A percentile compares a stretch with the other conserved stretches of the same genome.
Conservation (phyloP, 345 rosid species). For the Iberis pinnata region DNA sequence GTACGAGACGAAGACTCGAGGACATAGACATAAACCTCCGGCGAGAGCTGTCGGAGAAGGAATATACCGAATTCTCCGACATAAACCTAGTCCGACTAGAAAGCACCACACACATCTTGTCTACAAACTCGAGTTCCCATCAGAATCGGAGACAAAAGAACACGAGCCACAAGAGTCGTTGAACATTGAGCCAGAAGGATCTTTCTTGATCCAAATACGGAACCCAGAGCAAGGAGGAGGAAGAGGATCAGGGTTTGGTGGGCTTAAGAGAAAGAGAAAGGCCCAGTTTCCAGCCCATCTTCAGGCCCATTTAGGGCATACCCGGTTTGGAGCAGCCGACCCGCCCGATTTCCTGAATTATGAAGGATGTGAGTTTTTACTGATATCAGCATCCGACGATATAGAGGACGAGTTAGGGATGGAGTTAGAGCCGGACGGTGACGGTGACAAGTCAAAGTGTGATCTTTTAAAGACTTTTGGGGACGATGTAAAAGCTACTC, state of each 20-base stretch:
- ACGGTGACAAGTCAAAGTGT: slow-evolving; percentile 39
- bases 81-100: slow-evolving; percentile 34
- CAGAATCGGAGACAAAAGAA: slow-evolving; percentile 18
- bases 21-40: slow-evolving; percentile 39
- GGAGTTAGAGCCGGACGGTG: slow-evolving; percentile 42
- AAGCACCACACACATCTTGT: slow-evolving; percentile 60
- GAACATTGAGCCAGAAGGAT: slow-evolving; percentile 58
- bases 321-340: slow-evolving; percentile 43
- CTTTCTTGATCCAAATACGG: slow-evolving; percentile 59
- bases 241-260: slow-evolving; percentile 34
- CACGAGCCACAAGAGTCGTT: slow-evolving; percentile 60
- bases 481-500: slow-evolving; percentile 35
- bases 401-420: slow-evolving; percentile 57
- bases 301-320: slow-evolving; percentile 48
- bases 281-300: slow-evolving; percentile 64
- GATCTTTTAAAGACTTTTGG: slow-evolving; percentile 55
- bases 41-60: slow-evolving; percentile 77
- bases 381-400: slow-evolving; percentile 63
- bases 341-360: slow-evolving; percentile 64
- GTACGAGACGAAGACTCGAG: slow-evolving; percentile 56
- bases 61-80: slow-evolving; percentile 58
- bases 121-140: slow-evolving; percentile 65
- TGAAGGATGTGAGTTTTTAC: slow-evolving; percentile 70
- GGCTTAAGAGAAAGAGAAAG: slow-evolving; percentile 53
- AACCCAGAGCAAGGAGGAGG: slow-evolving; percentile 44